These are phyloP conservation scores for Sophora flavescens DNA, from an alignment of 306 rosid genomes.

Conservation along the genomic window DNA sequence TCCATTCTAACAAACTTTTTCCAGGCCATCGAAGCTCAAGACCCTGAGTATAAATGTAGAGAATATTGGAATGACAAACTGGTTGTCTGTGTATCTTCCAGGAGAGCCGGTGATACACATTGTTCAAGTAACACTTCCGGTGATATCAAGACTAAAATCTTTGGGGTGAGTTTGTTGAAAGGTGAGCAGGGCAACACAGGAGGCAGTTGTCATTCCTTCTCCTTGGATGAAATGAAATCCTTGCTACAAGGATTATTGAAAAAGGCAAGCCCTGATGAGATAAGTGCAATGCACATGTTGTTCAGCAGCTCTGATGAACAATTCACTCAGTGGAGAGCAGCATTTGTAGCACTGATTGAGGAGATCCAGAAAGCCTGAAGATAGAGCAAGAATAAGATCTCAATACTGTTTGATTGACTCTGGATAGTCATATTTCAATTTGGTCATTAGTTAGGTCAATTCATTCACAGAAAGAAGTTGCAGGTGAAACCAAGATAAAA, in stretches of 20 bases:
- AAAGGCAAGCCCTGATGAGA: slow-evolving; percentile 70
- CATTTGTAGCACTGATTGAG: slow-evolving; percentile 56
- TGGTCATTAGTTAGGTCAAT: slow-evolving; percentile 51
- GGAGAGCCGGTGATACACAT: slow-evolving; percentile 34
- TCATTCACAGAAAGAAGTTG: slow-evolving; percentile 45
- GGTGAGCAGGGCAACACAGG: slow-evolving; percentile 45
- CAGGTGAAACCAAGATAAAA: slow-evolving; percentile 39
- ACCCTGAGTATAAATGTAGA: slow-evolving; percentile 61
- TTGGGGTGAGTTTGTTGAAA: slow-evolving; percentile 52
- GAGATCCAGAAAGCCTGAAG: slow-evolving; percentile 60
- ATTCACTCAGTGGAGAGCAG: slow-evolving; percentile 49
- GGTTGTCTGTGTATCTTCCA: slow-evolving; percentile 25
- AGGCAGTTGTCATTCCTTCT: slow-evolving; percentile 42
- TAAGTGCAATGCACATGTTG: slow-evolving; percentile 56
- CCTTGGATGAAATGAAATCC: slow-evolving; percentile 51
- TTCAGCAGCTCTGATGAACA: slow-evolving; percentile 59
- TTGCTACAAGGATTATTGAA: slow-evolving; percentile 59
- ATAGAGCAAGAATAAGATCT: slow-evolving; percentile 50
- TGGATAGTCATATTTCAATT: slow-evolving; percentile 39
- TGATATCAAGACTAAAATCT: slow-evolving; percentile 40
- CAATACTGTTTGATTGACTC: slow-evolving; percentile 50
- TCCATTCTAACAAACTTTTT: slow-evolving; percentile 34
- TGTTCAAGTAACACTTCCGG: slow-evolving; percentile 48
- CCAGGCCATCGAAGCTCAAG: slow-evolving; percentile 84
- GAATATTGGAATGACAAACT: slow-evolving; percentile 78